Evolutionary conservation across 2,329 filamentous ascomycete genomes (phyloP), one percentile per base, ranked within the genome.

Genomic region (Aureobasidium mangrovei): DNA sequence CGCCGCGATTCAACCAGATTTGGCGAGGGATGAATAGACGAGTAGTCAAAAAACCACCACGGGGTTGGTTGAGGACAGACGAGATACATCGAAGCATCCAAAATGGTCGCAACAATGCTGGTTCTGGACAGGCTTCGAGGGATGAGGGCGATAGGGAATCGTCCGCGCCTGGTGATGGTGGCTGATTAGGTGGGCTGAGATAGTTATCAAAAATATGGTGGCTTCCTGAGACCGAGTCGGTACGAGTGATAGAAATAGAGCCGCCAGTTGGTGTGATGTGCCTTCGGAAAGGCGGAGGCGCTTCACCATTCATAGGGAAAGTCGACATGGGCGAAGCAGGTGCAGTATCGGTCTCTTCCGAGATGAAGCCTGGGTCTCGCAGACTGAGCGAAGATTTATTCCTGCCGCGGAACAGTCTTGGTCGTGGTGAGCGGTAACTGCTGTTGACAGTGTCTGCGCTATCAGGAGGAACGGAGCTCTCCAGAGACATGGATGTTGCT

Each of bases 11-110:
- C 54, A 84, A 81, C 93, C 93, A 98, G 3, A 93, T 88, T 65
- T 97, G 91, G 49, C 88, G 81, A 4, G 93, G 91, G 4, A 98
- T 80, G 65, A 98, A 98, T 0, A 98, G 78, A 63, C 90, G 91
- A 26, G 84, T 91, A 52, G 91, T 95, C 24, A 98, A 67, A 66
- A 96, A 98, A 12, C 91, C 93, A 36, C 93, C 93, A 27, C 89
- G 83, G 2, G 91, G 89, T 64, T 98, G 91, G 18, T 85, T 86
- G 42, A 98, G 82, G 0, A 91, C 95, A 67, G 96, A 89, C 66
- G 93, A 95, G 28, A 98, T 77, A 58, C 87, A 91, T 53, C 93
- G 84, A 88, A 98, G 95, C 42, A 98, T 77, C 93, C 93, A 98
- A 69, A 96, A 98, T 2, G 93, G 94, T 24, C 93, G 84, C n/a